Evolutionary conservation across 179 eudicot genomes (phyloP).

Genomic region (Silene vulgaris): DNA sequence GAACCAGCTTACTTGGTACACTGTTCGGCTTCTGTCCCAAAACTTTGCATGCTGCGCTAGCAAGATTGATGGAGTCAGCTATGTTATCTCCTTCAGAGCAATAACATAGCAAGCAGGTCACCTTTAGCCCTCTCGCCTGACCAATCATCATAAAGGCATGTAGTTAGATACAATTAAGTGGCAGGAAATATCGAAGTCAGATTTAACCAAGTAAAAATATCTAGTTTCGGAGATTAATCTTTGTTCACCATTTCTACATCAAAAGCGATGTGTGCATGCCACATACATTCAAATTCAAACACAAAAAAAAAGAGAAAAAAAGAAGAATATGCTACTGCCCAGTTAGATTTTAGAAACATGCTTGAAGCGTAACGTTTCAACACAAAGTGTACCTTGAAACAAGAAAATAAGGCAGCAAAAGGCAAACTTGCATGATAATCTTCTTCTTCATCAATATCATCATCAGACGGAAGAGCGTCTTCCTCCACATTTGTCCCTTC

Average conservation of each 20-base stretch:
- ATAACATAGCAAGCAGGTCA: slow-evolving; percentile 83
- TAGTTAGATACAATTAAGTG: slow-evolving; percentile 4
- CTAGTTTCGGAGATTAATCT: not conserved
- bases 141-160: slow-evolving; percentile 11
- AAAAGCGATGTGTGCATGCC: not conserved
- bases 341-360: not conserved
- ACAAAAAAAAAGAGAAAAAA: not conserved
- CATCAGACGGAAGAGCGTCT: slow-evolving; percentile 47
- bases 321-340: not conserved
- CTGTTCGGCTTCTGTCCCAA: slow-evolving; percentile 35
- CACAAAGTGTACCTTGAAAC: slow-evolving; percentile 57
- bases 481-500: slow-evolving; percentile 44
- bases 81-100: slow-evolving; percentile 99
- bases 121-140: slow-evolving; percentile 89
- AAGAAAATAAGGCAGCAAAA: slow-evolving; percentile 85
- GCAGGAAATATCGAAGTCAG: not conserved
- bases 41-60: slow-evolving; percentile 66
- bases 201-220: not conserved
- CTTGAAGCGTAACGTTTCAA: not conserved
- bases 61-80: slow-evolving; percentile 71
- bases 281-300: slow-evolving; percentile 5
- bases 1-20: slow-evolving; percentile 38
- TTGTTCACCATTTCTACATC: not conserved
- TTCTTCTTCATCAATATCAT: slow-evolving; percentile 54
- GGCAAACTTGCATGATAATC: slow-evolving; percentile 94